These are phyloP conservation scores for Colletotrichum somersetense DNA, from an alignment of 2,329 filamentous ascomycete genomes.

Conservation along the genomic window DNA sequence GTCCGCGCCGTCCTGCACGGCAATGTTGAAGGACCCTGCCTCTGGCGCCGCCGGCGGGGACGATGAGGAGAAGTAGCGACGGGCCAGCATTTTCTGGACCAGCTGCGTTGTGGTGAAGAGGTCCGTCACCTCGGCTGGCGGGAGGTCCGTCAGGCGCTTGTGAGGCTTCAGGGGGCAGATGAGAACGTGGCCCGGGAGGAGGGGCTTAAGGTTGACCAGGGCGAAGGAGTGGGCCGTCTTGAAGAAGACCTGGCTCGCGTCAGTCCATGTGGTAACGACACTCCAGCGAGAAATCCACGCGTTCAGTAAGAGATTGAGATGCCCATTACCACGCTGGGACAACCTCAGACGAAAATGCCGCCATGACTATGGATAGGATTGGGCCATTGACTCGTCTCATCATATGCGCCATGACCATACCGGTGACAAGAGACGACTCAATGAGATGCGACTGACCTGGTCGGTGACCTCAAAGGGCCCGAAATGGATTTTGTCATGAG, in stretches of 20 bases:
- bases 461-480: slow-evolving; percentile 81
- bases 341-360: not conserved
- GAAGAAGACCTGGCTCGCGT: slow-evolving; percentile 80
- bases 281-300: not conserved
- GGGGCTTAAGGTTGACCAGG: slow-evolving; percentile 94
- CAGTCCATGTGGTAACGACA: not conserved
- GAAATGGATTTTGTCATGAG: slow-evolving; percentile 68
- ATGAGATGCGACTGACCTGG: slow-evolving; percentile 65
- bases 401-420: too few relatives aligned
- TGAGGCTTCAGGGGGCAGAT: slow-evolving; percentile 81
- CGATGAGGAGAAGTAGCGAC: slow-evolving; percentile 61
- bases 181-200: slow-evolving; percentile 93
- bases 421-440: not conserved
- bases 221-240: slow-evolving; percentile 84
- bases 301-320: not conserved
- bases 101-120: slow-evolving; percentile 89
- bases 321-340: not conserved
- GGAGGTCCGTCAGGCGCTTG: slow-evolving; percentile 81
- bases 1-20: slow-evolving; percentile 91
- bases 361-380: not conserved
- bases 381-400: too few relatives aligned
- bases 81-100: slow-evolving; percentile 80
- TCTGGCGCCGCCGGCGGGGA: slow-evolving; percentile 63
- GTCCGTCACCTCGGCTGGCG: slow-evolving; percentile 78
- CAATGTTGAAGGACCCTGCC: slow-evolving; percentile 88